Base-by-base conservation (phyloP, 805 yeast genomes). In the Saccharomycopsis sp. region DNA sequence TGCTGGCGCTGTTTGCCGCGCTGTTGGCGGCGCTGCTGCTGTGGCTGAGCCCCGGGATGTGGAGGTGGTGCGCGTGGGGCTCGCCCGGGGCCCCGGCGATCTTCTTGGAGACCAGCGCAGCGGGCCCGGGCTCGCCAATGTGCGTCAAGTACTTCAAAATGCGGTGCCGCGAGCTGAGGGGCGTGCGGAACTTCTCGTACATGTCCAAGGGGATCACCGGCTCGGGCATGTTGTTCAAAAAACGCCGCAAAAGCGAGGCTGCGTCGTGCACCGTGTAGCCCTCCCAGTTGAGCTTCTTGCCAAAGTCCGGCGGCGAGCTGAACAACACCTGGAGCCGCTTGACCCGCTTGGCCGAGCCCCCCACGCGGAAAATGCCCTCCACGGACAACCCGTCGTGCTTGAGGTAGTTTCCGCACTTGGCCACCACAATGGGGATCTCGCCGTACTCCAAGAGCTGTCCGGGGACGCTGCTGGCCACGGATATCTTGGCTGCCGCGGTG, bases 231-330 rank as follows among this genome's bases (percentile, higher is more conserved):
- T 90, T 84, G 67, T 91, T 90, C 61, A 94, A 76, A 69, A 81
- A 94, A 57, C 99, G 77, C 68, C 98, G 79, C 58, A 94, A 79
- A 21, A 94, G 76, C 18, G 94, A 88, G 1, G 98, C 96, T 1
- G 97, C 97, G 71, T 94, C 99, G 72, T 94, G 99, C 12, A 92
- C 97, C 0, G 91, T 89, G 72, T 83, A 94, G 0, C 96, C 92
- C 53, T 89, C 91, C 99, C 98, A 94, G 63, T 80, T 81, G 51
- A 91, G 78, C 64, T 86, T 87, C 54, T 90, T 81, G 16, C 99
- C 99, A 68, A 87, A 94, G 60, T 82, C 83, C 0, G 99, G 98
- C 1, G 97, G 90, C 1, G 87, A 73, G 57, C 91, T 89, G 74
- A 94, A 94, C 14, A 85, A 77, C 44, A 81, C 78, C 69, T 94